These are phyloP conservation scores for Eudorina sp. DNA, from an alignment of 139 green algal species.

Conservation along the genomic window DNA sequence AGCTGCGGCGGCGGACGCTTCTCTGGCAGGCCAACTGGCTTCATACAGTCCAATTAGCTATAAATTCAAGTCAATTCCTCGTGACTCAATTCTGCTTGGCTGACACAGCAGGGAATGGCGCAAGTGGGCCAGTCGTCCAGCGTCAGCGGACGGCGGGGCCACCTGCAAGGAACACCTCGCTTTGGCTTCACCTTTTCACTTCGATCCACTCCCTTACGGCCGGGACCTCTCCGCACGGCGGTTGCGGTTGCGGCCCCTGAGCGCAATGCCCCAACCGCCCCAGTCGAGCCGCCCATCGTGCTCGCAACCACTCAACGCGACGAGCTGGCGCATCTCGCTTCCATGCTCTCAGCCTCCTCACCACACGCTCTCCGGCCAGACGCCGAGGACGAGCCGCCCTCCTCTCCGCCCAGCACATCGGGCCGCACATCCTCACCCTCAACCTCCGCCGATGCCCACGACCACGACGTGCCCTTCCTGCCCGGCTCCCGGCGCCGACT, in stretches of 20 bases:
- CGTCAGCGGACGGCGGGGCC: neutral
- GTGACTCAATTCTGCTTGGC: no score
- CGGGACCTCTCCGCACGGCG: neutral
- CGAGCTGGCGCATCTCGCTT: neutral
- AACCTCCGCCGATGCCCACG: neutral
- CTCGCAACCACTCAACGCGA: neutral
- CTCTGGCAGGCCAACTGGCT: no score
- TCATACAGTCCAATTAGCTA: no score
- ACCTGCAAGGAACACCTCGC: neutral
- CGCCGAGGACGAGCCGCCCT: neutral
- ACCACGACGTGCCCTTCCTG: neutral
- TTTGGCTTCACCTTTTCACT: neutral
- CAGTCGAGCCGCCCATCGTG: neutral
- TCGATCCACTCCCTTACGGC: neutral
- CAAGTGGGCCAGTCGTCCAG: neutral
- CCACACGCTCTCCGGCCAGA: no score
- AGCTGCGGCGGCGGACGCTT: no score
- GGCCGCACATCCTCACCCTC: no score
- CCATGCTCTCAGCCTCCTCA: neutral
- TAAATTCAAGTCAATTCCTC: no score
- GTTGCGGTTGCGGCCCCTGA: neutral
- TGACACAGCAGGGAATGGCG: no score
- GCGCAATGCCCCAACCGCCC: neutral
- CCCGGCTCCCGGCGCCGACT: conserved; percentile 23
- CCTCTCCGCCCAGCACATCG: conserved; percentile 23